phyloP scores from a whole-genome alignment of 352 stramenopile species.

The Globisporangium sylvaticum region DNA sequence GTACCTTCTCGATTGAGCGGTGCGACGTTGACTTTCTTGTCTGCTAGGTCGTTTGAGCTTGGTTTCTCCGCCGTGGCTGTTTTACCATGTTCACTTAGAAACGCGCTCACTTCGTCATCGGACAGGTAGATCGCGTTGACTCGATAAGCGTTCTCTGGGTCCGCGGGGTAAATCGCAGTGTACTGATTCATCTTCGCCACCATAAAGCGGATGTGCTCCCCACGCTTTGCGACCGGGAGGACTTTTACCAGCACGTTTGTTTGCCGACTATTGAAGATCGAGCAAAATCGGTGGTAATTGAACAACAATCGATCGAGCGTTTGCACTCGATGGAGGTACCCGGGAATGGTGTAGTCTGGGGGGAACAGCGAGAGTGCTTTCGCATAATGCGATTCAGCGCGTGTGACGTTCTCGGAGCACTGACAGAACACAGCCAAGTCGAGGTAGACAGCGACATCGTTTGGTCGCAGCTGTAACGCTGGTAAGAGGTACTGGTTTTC shows the following conservation, averaged over 20 bases:
- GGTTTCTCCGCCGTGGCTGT: not conserved
- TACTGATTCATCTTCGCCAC: conserved; percentile 60
- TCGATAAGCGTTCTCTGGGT: conserved; percentile 22
- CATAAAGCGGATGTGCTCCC: conserved; percentile 48
- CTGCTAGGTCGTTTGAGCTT: not conserved
- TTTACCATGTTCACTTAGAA: conserved; percentile 18
- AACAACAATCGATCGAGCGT: conserved; percentile 57
- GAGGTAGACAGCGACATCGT: conserved; percentile 44
- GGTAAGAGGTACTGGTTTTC: conserved; percentile 47
- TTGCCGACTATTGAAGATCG: conserved; percentile 55
- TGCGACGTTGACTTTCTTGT: not conserved
- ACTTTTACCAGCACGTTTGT: conserved; percentile 46
- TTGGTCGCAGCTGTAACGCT: conserved; percentile 44
- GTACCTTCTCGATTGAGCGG: conserved; percentile 50
- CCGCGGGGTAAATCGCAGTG: conserved; percentile 32
- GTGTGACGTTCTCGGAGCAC: conserved; percentile 31
- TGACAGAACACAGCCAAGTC: conserved; percentile 62
- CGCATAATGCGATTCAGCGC: conserved; percentile 51
- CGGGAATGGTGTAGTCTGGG: conserved; percentile 43
- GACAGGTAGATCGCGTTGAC: conserved; percentile 61
- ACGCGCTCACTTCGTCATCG: conserved; percentile 40
- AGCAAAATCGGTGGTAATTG: conserved; percentile 74
- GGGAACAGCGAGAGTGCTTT: conserved; percentile 37
- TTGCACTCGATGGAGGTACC: conserved; percentile 55
- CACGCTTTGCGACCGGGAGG: conserved; percentile 41